Evolutionary conservation across 345 rosid species (phyloP).

Genomic region (Adansonia digitata): DNA sequence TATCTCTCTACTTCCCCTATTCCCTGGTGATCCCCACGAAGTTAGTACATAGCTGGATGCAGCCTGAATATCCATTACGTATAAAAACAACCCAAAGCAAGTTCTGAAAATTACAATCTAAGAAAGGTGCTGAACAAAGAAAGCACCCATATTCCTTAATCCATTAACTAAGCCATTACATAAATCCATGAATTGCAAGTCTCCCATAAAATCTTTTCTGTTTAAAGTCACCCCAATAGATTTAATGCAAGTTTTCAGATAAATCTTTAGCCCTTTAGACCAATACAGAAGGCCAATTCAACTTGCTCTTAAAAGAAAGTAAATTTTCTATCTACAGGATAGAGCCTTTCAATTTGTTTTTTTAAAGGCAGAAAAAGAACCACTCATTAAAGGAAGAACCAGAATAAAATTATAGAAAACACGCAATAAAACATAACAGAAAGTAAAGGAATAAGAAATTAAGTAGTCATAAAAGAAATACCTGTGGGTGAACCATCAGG

Average conservation of each 20-base stretch:
- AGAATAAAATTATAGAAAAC: neutral
- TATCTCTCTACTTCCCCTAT: too few species aligned
- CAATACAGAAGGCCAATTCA: neutral
- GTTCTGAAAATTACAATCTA: too few species aligned
- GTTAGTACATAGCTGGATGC: too few species aligned
- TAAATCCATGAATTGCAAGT: neutral
- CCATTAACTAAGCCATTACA: too few species aligned
- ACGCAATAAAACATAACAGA: neutral
- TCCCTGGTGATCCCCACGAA: too few species aligned
- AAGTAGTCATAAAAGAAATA: neutral
- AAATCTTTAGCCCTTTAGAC: neutral
- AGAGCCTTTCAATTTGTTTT: too few species aligned
- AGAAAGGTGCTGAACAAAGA: too few species aligned
- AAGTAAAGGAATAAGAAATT: neutral
- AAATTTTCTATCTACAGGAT: too few species aligned
- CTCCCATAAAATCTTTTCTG: neutral
- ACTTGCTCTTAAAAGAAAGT: neutral
- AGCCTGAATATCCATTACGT: too few species aligned
- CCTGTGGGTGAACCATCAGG: constrained; percentile 36
- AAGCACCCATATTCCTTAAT: too few species aligned
- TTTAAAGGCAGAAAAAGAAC: neutral
- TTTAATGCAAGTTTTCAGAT: neutral
- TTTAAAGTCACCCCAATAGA: neutral
- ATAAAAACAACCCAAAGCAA: too few species aligned
- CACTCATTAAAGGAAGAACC: constrained; percentile 6